Percentiles rank a stretch among this genome's conserved stretches.
Conservation (phyloP, 2,329 filamentous ascomycete genomes). For the Sporothrix schenckii region DNA sequence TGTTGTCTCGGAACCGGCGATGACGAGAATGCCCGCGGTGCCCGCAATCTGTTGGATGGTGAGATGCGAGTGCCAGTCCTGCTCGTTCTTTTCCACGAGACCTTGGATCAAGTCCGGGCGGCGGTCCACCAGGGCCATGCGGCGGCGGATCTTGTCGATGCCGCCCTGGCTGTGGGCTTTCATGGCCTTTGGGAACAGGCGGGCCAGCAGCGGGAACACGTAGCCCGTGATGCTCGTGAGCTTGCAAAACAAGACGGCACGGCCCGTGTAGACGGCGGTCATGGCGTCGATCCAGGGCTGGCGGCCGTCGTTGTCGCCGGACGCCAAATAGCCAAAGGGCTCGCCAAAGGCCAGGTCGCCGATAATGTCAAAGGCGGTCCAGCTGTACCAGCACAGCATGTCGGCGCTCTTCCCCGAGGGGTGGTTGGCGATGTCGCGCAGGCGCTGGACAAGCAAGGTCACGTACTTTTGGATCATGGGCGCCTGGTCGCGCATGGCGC, state of each 20-base stretch:
- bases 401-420: background rate
- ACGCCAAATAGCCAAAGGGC: background rate
- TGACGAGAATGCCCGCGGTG: background rate
- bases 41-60: slow-evolving; percentile 5
- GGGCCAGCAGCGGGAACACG: background rate
- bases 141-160: slow-evolving; percentile 14
- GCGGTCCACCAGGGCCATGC: slow-evolving; percentile 14
- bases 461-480: slow-evolving; percentile 21
- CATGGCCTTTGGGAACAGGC: slow-evolving; percentile 4
- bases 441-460: background rate
- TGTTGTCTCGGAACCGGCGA: background rate
- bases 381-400: slow-evolving; percentile 23
- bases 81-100: background rate
- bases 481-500: slow-evolving; percentile 19
- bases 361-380: slow-evolving; percentile 23
- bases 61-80: slow-evolving; percentile 7
- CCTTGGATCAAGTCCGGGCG: slow-evolving; percentile 2
- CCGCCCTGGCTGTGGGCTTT: slow-evolving; percentile 17
- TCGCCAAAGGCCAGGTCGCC: slow-evolving; percentile 15
- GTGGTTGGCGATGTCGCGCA: background rate
- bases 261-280: slow-evolving; percentile 4
- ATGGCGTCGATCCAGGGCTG: slow-evolving; percentile 16
- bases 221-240: slow-evolving; percentile 11
- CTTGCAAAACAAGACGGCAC: slow-evolving; percentile 2
- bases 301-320: slow-evolving; percentile 5